phyloP scores from a whole-genome alignment of 345 rosid species.

The Noccaea caerulescens region DNA sequence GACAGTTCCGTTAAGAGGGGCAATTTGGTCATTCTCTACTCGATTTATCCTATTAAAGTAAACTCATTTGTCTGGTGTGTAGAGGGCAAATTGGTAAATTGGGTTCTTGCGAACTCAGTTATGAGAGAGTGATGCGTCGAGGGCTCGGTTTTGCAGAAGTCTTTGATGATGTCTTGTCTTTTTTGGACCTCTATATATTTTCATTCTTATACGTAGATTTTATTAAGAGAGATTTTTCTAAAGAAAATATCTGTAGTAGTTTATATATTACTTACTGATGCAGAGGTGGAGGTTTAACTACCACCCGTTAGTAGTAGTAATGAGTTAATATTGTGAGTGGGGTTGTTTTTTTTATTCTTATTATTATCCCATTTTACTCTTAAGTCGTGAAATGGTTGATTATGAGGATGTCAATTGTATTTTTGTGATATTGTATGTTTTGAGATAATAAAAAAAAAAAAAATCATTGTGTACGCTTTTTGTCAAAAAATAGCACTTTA shows the following conservation, averaged over 20 bases:
- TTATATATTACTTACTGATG: conserved; percentile 34
- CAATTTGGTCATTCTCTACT: background rate
- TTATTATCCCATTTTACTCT: conserved; percentile 2
- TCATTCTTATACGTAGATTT: conserved; percentile 22
- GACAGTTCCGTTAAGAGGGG: conserved; percentile 39
- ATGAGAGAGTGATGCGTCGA: conserved; percentile 31
- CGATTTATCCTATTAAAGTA: background rate
- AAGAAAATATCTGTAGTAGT: background rate
- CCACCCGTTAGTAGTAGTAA: conserved; percentile 40
- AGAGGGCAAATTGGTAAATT: conserved; percentile 23
- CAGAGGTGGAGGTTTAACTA: conserved; percentile 42
- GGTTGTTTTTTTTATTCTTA: background rate
- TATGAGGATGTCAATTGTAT: background rate
- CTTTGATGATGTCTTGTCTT: conserved; percentile 34
- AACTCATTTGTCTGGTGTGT: conserved; percentile 35
- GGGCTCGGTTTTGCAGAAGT: conserved; percentile 42
- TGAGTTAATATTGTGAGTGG: background rate
- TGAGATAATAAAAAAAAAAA: conserved; percentile 7
- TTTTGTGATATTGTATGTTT: conserved; percentile 18
- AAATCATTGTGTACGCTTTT: conserved; percentile 1
- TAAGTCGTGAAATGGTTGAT: conserved; percentile 7
- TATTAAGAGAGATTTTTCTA: background rate
- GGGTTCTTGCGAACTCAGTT: background rate
- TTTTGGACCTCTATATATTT: conserved; percentile 32
- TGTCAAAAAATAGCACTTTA: conserved; percentile 23